Percentiles rank a stretch among this genome's conserved stretches.
These are phyloP conservation scores for Backusella morwellensis DNA, from an alignment of 192 early-diverging fungal species.

Conservation along the genomic window DNA sequence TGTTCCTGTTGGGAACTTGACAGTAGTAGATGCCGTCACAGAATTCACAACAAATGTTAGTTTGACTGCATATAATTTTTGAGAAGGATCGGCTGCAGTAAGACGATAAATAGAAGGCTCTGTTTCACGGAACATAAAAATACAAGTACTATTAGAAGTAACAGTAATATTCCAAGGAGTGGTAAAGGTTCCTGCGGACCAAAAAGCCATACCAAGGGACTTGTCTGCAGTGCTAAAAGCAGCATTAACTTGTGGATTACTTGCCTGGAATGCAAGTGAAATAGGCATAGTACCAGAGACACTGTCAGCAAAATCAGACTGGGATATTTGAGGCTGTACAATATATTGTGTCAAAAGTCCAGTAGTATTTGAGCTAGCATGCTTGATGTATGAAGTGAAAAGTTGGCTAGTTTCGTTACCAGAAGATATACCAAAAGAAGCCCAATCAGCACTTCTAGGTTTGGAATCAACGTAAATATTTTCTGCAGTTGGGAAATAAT, in stretches of 20 bases:
- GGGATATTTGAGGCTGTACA: neutral
- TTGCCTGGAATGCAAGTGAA: neutral
- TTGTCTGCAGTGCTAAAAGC: neutral
- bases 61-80: conserved; percentile 6
- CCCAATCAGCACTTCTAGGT: conserved; percentile 14
- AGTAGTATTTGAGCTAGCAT: neutral
- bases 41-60: neutral
- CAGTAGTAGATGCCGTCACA: neutral
- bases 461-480: conserved; percentile 5
- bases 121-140: conserved; percentile 11
- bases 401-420: conserved; percentile 8
- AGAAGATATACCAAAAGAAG: conserved; percentile 15
- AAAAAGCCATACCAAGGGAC: conserved; percentile 9
- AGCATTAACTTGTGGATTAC: neutral
- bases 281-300: neutral
- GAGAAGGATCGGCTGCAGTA: conserved; percentile 19
- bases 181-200: conserved; percentile 1
- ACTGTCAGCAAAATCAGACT: neutral
- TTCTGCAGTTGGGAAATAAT: conserved; percentile 14
- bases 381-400: conserved; percentile 15
- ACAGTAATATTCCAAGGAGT: neutral
- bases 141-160: neutral
- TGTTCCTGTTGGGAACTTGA: neutral
- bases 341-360: conserved; percentile 9
- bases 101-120: neutral